phyloP scores from a whole-genome alignment of 2,329 filamentous ascomycete species.

The Colletotrichum brevisporum region DNA sequence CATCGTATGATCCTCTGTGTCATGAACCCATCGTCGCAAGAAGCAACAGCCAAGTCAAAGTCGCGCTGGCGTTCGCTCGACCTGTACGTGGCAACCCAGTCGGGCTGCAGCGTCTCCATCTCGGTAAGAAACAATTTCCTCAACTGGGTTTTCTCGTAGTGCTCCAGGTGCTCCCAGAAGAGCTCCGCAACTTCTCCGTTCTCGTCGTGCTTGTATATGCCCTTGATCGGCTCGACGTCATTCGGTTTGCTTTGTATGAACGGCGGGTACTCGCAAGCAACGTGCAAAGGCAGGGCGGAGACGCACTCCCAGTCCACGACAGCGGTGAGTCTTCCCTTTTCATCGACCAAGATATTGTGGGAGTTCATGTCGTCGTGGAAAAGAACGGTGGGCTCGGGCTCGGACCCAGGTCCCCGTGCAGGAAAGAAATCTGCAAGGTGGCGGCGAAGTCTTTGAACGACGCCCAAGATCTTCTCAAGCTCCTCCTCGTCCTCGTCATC shows the following conservation, averaged over 20 bases:
- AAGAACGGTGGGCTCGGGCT: slow-evolving; percentile 49
- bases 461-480: slow-evolving; percentile 44
- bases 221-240: slow-evolving; percentile 8
- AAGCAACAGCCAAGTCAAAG: not conserved
- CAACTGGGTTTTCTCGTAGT: slow-evolving; percentile 1
- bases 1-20: not conserved
- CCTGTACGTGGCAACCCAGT: not conserved
- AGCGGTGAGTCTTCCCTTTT: slow-evolving; percentile 51
- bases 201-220: slow-evolving; percentile 8
- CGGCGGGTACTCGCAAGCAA: slow-evolving; percentile 1
- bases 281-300: slow-evolving; percentile 53
- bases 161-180: slow-evolving; percentile 9
- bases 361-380: slow-evolving; percentile 55
- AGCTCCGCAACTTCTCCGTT: not conserved
- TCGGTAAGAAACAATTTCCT: not conserved
- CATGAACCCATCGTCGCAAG: not conserved
- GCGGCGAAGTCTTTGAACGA: slow-evolving; percentile 46
- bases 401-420: slow-evolving; percentile 20
- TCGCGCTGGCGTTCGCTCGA: slow-evolving; percentile 10
- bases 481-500: slow-evolving; percentile 38
- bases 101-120: slow-evolving; percentile 16
- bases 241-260: not conserved
- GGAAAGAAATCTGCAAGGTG: slow-evolving; percentile 52
- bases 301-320: slow-evolving; percentile 61
- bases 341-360: slow-evolving; percentile 57